Conservation (phyloP, 2,329 filamentous ascomycete genomes). For the Hypoxylon sp. region DNA sequence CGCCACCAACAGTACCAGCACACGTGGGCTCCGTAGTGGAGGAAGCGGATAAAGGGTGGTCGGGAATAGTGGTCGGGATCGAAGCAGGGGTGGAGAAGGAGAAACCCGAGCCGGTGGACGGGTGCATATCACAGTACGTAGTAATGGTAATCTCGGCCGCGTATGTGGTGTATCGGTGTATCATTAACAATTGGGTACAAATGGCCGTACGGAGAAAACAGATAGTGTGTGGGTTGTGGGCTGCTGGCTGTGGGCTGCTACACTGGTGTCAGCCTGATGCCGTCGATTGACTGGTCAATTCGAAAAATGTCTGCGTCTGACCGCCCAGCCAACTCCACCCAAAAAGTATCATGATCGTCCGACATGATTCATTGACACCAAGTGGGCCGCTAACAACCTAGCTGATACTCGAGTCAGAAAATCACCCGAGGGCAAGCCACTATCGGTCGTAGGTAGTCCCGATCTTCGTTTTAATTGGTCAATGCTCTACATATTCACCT, state of each 20-base stretch:
- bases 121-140: conserved; percentile 37
- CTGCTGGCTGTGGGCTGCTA: neutral
- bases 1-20: neutral
- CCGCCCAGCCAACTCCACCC: conserved; percentile 10
- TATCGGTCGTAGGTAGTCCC: neutral
- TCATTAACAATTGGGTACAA: conserved; percentile 23
- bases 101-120: conserved; percentile 37
- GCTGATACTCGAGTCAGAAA: conserved; percentile 36
- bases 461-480: conserved; percentile 16
- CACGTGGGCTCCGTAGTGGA: conserved; percentile 5
- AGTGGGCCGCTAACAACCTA: conserved; percentile 17
- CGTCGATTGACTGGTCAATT: conserved; percentile 24
- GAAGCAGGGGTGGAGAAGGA: conserved; percentile 32
- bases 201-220: conserved; percentile 5
- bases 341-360: conserved; percentile 20
- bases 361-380: conserved; percentile 34
- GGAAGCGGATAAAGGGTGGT: conserved; percentile 12
- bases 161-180: conserved; percentile 24
- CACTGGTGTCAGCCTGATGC: conserved; percentile 7
- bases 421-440: conserved; percentile 17
- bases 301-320: conserved; percentile 13
- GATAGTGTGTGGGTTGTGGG: conserved; percentile 11
- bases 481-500: neutral
- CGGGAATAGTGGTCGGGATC: conserved; percentile 14
- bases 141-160: conserved; percentile 12